These are phyloP conservation scores for Aeschynomene evenia DNA, from an alignment of 306 rosid genomes.

Conservation along the genomic window DNA sequence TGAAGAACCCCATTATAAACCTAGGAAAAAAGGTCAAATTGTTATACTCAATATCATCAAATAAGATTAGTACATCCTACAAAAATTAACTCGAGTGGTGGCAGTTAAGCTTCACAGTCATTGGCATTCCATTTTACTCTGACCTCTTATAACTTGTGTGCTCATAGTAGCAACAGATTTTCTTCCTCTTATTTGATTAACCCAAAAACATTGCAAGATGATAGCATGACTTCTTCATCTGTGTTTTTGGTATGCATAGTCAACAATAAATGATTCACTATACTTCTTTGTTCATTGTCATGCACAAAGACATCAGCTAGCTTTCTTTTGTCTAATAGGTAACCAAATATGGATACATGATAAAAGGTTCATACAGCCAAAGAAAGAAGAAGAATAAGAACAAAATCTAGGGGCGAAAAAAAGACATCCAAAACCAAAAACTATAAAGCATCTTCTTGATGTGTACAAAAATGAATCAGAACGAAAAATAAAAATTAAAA, in stretches of 20 bases:
- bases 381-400: neutral
- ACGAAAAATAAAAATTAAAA: too few relatives aligned
- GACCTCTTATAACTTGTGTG: neutral
- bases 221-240: neutral
- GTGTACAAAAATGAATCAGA: too few relatives aligned
- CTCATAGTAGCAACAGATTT: neutral
- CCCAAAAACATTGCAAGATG: neutral
- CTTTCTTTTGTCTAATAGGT: neutral
- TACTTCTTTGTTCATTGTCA: neutral
- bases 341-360: neutral
- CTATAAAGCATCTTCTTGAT: too few relatives aligned
- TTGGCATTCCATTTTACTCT: neutral
- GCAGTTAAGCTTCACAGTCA: neutral
- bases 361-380: neutral
- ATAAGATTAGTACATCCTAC: neutral
- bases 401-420: neutral
- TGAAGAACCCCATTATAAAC: constrained; percentile 72
- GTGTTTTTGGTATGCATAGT: neutral
- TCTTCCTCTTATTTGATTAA: neutral
- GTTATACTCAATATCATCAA: neutral
- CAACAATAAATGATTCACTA: neutral
- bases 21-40: constrained; percentile 38
- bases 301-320: neutral
- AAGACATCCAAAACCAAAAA: too few relatives aligned
- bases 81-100: neutral